phyloP scores from a whole-genome alignment of 768 basidiomycete genomes.

The Auricularia heimuer region DNA sequence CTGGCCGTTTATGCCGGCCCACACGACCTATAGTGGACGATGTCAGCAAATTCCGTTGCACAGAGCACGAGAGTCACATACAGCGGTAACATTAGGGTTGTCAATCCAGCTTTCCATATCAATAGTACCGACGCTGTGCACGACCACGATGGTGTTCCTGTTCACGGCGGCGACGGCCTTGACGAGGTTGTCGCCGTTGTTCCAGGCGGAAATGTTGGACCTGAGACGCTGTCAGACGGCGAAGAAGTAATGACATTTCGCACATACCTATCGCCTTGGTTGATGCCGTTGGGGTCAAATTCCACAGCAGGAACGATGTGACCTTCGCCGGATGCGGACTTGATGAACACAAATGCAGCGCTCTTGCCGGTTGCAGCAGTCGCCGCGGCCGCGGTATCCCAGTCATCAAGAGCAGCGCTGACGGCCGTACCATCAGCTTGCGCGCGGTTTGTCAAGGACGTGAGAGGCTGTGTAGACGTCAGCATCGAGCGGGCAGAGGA shows the following conservation, averaged over 20 bases:
- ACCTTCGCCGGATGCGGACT: slow-evolving; percentile 15
- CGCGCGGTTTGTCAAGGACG: slow-evolving; percentile 10
- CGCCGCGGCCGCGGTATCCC: slow-evolving; percentile 7
- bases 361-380: slow-evolving; percentile 10
- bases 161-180: slow-evolving; percentile 22
- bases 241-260: background rate
- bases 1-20: slow-evolving; percentile 20
- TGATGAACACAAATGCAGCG: slow-evolving; percentile 18
- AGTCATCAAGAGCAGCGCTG: slow-evolving; percentile 7
- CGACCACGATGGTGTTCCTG: slow-evolving; percentile 16
- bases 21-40: slow-evolving; percentile 12
- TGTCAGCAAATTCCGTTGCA: background rate
- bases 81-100: slow-evolving; percentile 20
- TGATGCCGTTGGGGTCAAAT: slow-evolving; percentile 6
- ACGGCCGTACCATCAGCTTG: background rate
- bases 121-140: slow-evolving; percentile 11
- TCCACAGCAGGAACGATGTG: slow-evolving; percentile 25
- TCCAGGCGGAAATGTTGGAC: slow-evolving; percentile 26
- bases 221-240: slow-evolving; percentile 14
- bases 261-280: slow-evolving; percentile 16
- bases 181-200: slow-evolving; percentile 25
- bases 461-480: slow-evolving; percentile 12
- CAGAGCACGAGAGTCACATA: background rate
- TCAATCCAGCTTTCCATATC: slow-evolving; percentile 12
- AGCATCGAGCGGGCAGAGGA: background rate